Evolutionary conservation across 140 eudicot genomes (phyloP), one percentile per base, ranked within the genome.

Genomic region (Erigeron philadelphicus): DNA sequence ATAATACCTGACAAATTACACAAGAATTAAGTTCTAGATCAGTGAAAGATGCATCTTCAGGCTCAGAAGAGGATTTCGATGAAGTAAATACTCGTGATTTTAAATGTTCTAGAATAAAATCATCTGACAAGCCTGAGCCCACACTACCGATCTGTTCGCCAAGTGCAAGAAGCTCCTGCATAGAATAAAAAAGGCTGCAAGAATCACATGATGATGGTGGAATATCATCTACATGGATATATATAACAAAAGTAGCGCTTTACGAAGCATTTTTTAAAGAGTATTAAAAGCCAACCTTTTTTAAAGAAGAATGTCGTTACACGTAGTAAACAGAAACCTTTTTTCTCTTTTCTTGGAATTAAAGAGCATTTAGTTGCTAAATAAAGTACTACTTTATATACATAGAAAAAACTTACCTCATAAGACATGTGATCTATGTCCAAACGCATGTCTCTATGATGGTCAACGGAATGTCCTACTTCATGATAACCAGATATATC

Each of bases 341-440:
- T 10, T 23, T 7, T 68, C 43, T 31, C 43, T 57, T 57, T 76
- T 53, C 25, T 70, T 69, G 40, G 12, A 52, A 52, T 61, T 46
- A 31, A 50, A 0, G 42, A 43, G 0, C 23, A 61, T 50, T 58
- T 44, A 16, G 16, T 21, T 71, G 43, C 44, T 40, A 18, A 62
- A 50, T 50, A 68, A 56, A 65, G 41, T 38, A 35, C 1, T 38
- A 35, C 1, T 16, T 55, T n/a, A 5, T 18, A 61, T 31, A 31
- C 2, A 31, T 8, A 47, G 9, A 47, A 8, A 46, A 16, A 54
- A 76, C 79, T 81, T 78, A 81, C 99, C 97, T 94, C 99, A 76
- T 94, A 94, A 15, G 99, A 94, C 99, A 94, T 89, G 79, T 94
- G 85, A 78, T 94, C 99, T 31, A 89, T 87, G 74, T 94, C 99